Evolutionary conservation across 2,329 filamentous ascomycete species (phyloP).

Genomic region (Rutstroemia sp.): DNA sequence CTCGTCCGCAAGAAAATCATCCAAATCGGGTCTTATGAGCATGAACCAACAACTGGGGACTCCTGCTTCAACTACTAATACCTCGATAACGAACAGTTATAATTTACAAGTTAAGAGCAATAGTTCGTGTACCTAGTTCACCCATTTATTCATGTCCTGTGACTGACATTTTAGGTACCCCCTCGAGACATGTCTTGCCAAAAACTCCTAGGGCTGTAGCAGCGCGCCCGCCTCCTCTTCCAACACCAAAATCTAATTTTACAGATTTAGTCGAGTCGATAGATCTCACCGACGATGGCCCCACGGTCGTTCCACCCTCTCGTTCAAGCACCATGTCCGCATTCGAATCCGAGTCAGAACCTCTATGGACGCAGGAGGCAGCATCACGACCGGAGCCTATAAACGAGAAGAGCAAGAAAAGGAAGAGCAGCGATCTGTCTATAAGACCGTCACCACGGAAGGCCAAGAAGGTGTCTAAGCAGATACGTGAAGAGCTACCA

Average conservation of each 20-base stretch:
- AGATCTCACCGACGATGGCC: constrained; percentile 27
- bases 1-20: constrained; percentile 21
- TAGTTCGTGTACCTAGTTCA: constrained; percentile 10
- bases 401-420: constrained; percentile 22
- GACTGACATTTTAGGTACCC: constrained; percentile 19
- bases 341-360: constrained; percentile 14
- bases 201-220: constrained; percentile 6
- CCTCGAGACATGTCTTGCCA: constrained; percentile 12
- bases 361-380: constrained; percentile 23
- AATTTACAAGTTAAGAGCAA: constrained; percentile 17
- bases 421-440: constrained; percentile 29
- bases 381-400: constrained; percentile 25
- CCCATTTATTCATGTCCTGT: background rate
- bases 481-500: constrained; percentile 1
- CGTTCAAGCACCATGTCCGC: constrained; percentile 20
- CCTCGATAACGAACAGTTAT: constrained; percentile 20
- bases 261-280: constrained; percentile 23
- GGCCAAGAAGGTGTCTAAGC: constrained; percentile 5
- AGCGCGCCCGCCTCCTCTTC: constrained; percentile 25
- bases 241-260: constrained; percentile 26
- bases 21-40: constrained; percentile 23
- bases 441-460: constrained; percentile 12
- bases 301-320: background rate
- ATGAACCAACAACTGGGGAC: constrained; percentile 26
- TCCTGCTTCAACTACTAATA: constrained; percentile 24